phyloP scores from a whole-genome alignment of 805 yeast genomes.

The Yarrowia sp. region DNA sequence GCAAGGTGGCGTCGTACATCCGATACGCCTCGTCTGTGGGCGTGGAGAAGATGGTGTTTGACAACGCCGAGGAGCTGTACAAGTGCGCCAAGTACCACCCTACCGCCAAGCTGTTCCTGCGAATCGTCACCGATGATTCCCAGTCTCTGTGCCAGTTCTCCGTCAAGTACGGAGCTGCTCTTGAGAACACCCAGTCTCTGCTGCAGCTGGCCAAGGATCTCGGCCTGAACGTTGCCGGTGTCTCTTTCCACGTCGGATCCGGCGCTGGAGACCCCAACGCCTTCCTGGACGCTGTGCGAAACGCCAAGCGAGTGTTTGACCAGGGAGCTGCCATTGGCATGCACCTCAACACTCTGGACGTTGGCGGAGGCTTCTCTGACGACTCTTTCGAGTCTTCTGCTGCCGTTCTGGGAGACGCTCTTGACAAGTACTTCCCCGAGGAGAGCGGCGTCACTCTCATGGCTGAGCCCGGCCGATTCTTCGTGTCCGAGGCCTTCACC shows the following conservation, averaged over 20 bases:
- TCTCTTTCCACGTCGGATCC: slow-evolving; percentile 95
- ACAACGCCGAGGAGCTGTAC: slow-evolving; percentile 81
- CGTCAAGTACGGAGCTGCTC: slow-evolving; percentile 85
- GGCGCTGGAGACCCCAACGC: slow-evolving; percentile 81
- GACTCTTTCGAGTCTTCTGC: slow-evolving; percentile 66
- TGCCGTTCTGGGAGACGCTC: slow-evolving; percentile 59
- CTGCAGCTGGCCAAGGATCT: slow-evolving; percentile 67
- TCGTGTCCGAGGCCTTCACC: slow-evolving; percentile 85
- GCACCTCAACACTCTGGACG: slow-evolving; percentile 67
- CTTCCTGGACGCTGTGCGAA: slow-evolving; percentile 72
- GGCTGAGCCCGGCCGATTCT: slow-evolving; percentile 94
- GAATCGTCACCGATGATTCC: slow-evolving; percentile 90
- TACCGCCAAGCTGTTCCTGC: slow-evolving; percentile 68
- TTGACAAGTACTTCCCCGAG: slow-evolving; percentile 67
- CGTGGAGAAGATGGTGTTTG: slow-evolving; percentile 84
- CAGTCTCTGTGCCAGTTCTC: slow-evolving; percentile 85
- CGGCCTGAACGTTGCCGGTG: slow-evolving; percentile 74
- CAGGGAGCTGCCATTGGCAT: slow-evolving; percentile 58
- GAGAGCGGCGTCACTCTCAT: slow-evolving; percentile 59
- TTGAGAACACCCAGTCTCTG: slow-evolving; percentile 60
- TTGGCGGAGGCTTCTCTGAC: slow-evolving; percentile 90
- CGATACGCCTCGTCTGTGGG: slow-evolving; percentile 66
- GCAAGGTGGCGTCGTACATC: slow-evolving; percentile 84
- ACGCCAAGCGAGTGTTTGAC: slow-evolving; percentile 73
- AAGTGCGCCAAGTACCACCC: slow-evolving; percentile 77